Conservation (phyloP, 441 rosid species). For the Pelargonium cotyledonis region DNA sequence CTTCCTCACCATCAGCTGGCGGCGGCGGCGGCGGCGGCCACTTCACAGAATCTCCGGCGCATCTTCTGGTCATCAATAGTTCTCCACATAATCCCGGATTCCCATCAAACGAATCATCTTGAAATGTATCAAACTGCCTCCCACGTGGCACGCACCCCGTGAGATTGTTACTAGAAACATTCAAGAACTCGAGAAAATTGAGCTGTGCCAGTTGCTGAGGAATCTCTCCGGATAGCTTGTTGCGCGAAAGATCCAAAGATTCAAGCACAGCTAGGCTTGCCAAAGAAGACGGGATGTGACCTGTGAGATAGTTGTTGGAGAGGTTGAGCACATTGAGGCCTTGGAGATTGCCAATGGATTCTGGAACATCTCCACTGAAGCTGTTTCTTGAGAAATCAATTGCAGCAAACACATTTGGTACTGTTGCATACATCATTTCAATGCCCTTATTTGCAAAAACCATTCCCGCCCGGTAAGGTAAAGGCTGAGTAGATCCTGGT, state of each 20-base stretch:
- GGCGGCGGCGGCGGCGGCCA: too few relatives aligned
- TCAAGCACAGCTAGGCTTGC: constrained; percentile 19
- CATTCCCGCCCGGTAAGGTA: constrained; percentile 11
- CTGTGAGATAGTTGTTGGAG: constrained; percentile 26
- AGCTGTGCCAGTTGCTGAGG: constrained; percentile 26
- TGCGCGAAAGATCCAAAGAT: constrained; percentile 32
- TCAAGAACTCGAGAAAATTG: constrained; percentile 8
- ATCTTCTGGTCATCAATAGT: constrained; percentile 8
- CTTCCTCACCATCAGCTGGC: neutral
- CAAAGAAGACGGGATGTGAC: constrained; percentile 24
- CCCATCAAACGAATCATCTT: neutral
- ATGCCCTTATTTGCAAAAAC: constrained; percentile 28
- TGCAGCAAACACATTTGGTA: constrained; percentile 5
- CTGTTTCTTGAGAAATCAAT: constrained; percentile 28
- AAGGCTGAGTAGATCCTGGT: neutral
- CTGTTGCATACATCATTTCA: constrained; percentile 10
- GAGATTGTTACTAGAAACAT: constrained; percentile 27
- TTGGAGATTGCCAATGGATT: constrained; percentile 19
- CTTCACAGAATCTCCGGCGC: neutral
- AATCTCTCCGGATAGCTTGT: constrained; percentile 27
- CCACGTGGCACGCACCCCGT: constrained; percentile 33
- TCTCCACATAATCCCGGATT: constrained; percentile 14
- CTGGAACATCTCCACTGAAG: constrained; percentile 29
- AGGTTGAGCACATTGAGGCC: constrained; percentile 27
- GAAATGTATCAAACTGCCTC: constrained; percentile 21